These are phyloP conservation scores for Protea cynaroides DNA, from an alignment of 164 flowering plant genomes.

Conservation along the genomic window DNA sequence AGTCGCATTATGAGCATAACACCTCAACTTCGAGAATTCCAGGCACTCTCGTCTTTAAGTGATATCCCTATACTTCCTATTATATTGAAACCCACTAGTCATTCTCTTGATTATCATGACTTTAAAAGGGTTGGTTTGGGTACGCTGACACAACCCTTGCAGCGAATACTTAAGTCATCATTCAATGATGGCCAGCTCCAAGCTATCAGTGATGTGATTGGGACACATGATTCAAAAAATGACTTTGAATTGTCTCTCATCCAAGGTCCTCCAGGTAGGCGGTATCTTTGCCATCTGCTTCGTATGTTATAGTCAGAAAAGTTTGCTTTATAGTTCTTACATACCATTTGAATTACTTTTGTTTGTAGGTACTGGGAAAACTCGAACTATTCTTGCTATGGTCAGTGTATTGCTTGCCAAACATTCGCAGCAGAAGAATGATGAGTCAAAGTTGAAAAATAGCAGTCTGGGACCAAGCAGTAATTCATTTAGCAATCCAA, in stretches of 20 bases:
- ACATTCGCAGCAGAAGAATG: slow-evolving; percentile 22
- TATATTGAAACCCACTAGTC: slow-evolving; percentile 53
- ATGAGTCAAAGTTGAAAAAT: slow-evolving; percentile 8
- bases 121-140: slow-evolving; percentile 27
- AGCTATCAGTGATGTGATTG: slow-evolving; percentile 60
- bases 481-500: slow-evolving; percentile 21
- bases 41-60: slow-evolving; percentile 74
- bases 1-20: slow-evolving; percentile 83
- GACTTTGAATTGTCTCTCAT: slow-evolving; percentile 67
- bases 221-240: slow-evolving; percentile 31
- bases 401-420: slow-evolving; percentile 77
- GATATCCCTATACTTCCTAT: slow-evolving; percentile 73
- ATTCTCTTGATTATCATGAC: slow-evolving; percentile 17
- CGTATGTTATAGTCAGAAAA: not conserved
- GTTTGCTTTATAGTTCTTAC: not conserved
- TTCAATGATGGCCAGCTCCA: slow-evolving; percentile 82
- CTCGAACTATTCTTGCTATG: slow-evolving; percentile 86
- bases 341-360: slow-evolving; percentile 4
- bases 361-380: slow-evolving; percentile 91
- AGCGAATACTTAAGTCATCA: slow-evolving; percentile 51
- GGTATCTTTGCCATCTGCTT: not conserved
- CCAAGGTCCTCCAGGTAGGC: slow-evolving; percentile 97
- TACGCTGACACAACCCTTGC: slow-evolving; percentile 54
- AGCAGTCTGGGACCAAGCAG: slow-evolving; percentile 18
- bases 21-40: slow-evolving; percentile 92